Evolutionary conservation across 2,329 filamentous ascomycete genomes (phyloP), one percentile per base, ranked within the genome.

Genomic region (Botrytis aclada): DNA sequence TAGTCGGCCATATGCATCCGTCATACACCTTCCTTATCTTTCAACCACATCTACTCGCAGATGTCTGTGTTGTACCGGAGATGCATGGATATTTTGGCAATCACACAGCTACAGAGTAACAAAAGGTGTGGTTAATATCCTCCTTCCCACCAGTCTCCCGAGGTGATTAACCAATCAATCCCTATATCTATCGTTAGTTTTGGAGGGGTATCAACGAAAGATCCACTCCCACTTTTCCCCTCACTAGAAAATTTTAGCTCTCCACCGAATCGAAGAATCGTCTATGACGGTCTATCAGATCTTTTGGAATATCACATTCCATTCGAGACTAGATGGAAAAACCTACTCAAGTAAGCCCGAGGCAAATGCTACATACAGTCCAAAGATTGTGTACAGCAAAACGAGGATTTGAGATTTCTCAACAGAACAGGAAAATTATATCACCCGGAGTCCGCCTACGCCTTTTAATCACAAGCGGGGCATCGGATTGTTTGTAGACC

Each of bases 191-290:
- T 37, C n/a, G 22, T n/a, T 32, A 25, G 25, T 67, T 67, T 18
- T 56, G 34, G 65, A 41, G 34, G 64, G 64, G 64, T 54, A 54
- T 20, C 25, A 22, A 12, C 41, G 8, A 45, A 14, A 51, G 43
- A 12, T 51, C 43, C 43, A 37, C 64, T 51, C 45, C 64, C 64
- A 66, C 64, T 39, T 66, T 54, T 34, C 64, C 41, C 43, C 63
- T 66, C 63, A 39, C 45, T 66, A 29, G 63, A 51, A 65, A 37
- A 10, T 51, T 51, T 66, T 51, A n/a, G 32, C 32, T 51, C 41
- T 43, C 43, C 43, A 32, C 63, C 43, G 25, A 65, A n/a, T 37
- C 25, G 37, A n/a, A n/a, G n/a, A n/a, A n/a, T n/a, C n/a, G n/a
- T n/a, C n/a, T n/a, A n/a, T n/a, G n/a, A n/a, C n/a, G n/a, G n/a